Evolutionary conservation across 2,329 filamentous ascomycete species (phyloP).

Genomic region (Tolypocladium capitatum): DNA sequence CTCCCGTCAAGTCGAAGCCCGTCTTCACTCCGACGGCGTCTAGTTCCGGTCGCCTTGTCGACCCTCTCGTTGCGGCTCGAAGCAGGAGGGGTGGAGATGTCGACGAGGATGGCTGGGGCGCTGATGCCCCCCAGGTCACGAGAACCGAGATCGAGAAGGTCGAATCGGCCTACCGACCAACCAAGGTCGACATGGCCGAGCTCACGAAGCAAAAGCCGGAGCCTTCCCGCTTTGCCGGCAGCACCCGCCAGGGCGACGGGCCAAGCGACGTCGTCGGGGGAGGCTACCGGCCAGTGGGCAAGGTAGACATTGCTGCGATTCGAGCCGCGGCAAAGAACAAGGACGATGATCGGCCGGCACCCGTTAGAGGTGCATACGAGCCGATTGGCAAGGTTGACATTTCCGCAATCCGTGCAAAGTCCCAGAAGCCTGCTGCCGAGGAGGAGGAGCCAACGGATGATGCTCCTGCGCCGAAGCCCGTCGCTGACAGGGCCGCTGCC

Average conservation of each 20-base stretch:
- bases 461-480: slow-evolving; percentile 37
- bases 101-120: slow-evolving; percentile 86
- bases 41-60: slow-evolving; percentile 37
- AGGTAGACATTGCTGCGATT: slow-evolving; percentile 92
- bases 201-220: slow-evolving; percentile 62
- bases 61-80: slow-evolving; percentile 54
- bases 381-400: slow-evolving; percentile 96
- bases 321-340: slow-evolving; percentile 57
- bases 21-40: slow-evolving; percentile 69
- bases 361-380: slow-evolving; percentile 87
- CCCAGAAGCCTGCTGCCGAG: slow-evolving; percentile 45
- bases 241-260: slow-evolving; percentile 30
- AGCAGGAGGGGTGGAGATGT: slow-evolving; percentile 45
- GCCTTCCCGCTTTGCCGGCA: slow-evolving; percentile 44
- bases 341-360: slow-evolving; percentile 67
- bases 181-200: slow-evolving; percentile 85
- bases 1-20: slow-evolving; percentile 74
- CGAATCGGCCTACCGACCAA: slow-evolving; percentile 82
- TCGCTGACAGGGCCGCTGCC: slow-evolving; percentile 64
- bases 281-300: slow-evolving; percentile 85
- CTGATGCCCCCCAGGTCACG: slow-evolving; percentile 82
- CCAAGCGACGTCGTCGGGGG: slow-evolving; percentile 60
- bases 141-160: slow-evolving; percentile 86
- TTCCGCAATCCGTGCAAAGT: slow-evolving; percentile 75
- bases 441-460: slow-evolving; percentile 22